phyloP scores from a whole-genome alignment of 768 basidiomycete species.

The Dictyophora rubrovolvata region DNA sequence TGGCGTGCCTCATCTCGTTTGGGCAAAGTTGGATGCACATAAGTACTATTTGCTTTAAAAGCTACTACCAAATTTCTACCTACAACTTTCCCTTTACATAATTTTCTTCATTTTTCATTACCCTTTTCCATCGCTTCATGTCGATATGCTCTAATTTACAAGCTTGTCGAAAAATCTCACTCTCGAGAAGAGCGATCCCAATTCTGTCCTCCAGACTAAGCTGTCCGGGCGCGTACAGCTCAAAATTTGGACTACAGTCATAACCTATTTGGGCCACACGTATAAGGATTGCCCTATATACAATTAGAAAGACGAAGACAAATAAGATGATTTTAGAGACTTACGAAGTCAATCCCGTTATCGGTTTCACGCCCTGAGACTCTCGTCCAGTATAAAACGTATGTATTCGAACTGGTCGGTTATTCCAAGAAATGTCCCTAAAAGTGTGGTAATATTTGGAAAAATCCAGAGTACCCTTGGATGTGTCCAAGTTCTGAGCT shows the following conservation, averaged over 20 bases:
- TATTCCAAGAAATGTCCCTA: conserved; percentile 40
- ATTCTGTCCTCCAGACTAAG: conserved; percentile 32
- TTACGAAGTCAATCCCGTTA: conserved; percentile 81
- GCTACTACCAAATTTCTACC: too few relatives aligned
- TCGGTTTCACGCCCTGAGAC: conserved; percentile 76
- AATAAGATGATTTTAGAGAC: conserved; percentile 22
- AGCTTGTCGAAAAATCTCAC: conserved; percentile 11
- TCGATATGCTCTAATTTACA: conserved; percentile 9
- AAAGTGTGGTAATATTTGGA: conserved; percentile 49
- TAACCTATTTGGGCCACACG: conserved; percentile 41
- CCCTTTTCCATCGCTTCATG: not conserved
- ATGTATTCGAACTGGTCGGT: conserved; percentile 50
- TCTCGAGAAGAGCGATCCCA: conserved; percentile 26
- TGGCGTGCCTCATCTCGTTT: too few relatives aligned
- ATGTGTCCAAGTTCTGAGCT: too few relatives aligned
- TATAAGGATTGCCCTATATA: conserved; percentile 40
- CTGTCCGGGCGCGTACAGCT: conserved; percentile 33
- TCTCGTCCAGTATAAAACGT: conserved; percentile 82
- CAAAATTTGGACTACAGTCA: conserved; percentile 34
- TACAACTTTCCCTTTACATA: not conserved
- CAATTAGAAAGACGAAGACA: not conserved
- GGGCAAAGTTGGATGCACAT: too few relatives aligned
- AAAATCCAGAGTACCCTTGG: conserved; percentile 10
- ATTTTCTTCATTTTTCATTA: not conserved
- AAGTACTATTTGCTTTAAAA: too few relatives aligned